Evolutionary conservation across 2,329 filamentous ascomycete species (phyloP).

Genomic region (Cladosporium sp.): DNA sequence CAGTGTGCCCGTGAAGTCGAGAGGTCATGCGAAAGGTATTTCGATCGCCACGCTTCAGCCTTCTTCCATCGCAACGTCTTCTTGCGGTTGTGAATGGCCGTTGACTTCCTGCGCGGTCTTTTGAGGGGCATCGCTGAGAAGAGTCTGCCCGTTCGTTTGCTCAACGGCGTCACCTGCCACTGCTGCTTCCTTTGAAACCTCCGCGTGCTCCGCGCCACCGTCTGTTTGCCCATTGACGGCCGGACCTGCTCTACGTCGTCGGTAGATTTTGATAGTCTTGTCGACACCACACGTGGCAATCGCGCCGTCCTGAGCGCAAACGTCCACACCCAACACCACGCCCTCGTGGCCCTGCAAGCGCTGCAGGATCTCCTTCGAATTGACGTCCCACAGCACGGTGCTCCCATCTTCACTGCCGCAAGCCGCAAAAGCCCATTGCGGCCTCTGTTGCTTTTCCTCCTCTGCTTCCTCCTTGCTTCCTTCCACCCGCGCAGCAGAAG

Average conservation of each 20-base stretch:
- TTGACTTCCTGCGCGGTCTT: not conserved
- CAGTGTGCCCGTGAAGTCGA: not conserved
- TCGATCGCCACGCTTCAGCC: no score
- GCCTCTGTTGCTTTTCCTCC: slow-evolving; percentile 6
- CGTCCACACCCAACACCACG: slow-evolving; percentile 57
- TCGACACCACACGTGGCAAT: slow-evolving; percentile 63
- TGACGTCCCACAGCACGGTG: slow-evolving; percentile 86
- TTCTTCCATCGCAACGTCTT: not conserved
- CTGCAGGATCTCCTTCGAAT: slow-evolving; percentile 78
- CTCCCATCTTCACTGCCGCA: slow-evolving; percentile 85
- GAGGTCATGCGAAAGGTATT: no score
- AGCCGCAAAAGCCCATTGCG: slow-evolving; percentile 60
- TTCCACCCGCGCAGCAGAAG: slow-evolving; percentile 19
- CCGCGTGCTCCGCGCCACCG: not conserved
- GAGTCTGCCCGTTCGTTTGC: not conserved
- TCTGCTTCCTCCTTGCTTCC: slow-evolving; percentile 24
- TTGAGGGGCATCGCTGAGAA: not conserved
- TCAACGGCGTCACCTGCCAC: not conserved
- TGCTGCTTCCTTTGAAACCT: not conserved
- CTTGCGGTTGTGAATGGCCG: not conserved
- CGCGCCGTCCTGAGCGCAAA: slow-evolving; percentile 49
- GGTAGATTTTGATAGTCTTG: slow-evolving; percentile 59
- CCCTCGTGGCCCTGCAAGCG: slow-evolving; percentile 54
- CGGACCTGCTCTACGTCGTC: slow-evolving; percentile 19
- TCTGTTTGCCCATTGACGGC: slow-evolving; percentile 1